A percentile compares a stretch with the other conserved stretches of the same genome.
phyloP scores from a whole-genome alignment of 768 basidiomycete species.

The Kwoniella sp. region DNA sequence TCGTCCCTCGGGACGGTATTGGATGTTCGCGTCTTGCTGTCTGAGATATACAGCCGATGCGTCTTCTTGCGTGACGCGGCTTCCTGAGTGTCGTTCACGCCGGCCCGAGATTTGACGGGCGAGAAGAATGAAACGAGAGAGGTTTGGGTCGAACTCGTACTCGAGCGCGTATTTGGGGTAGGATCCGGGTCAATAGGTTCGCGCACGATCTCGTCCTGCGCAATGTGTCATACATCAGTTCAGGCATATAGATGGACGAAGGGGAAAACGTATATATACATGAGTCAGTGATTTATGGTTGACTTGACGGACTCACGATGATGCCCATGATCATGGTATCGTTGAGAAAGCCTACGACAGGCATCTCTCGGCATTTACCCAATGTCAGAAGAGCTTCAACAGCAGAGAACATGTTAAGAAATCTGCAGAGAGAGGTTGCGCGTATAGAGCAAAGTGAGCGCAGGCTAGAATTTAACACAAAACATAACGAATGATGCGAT shows the following conservation, averaged over 20 bases:
- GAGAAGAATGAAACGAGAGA: constrained; percentile 38
- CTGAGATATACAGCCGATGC: constrained; percentile 53
- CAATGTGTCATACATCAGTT: too few species aligned
- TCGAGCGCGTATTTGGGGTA: not conserved
- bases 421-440: constrained; percentile 59
- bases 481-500: too few species aligned
- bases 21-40: constrained; percentile 55
- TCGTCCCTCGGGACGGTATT: constrained; percentile 50
- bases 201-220: constrained; percentile 55
- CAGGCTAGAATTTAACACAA: too few species aligned
- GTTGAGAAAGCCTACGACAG: constrained; percentile 75
- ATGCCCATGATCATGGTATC: constrained; percentile 69
- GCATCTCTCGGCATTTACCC: constrained; percentile 71
- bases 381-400: constrained; percentile 61
- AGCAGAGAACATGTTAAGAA: constrained; percentile 72
- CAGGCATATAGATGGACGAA: not conserved
- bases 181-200: constrained; percentile 31
- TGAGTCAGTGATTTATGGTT: too few species aligned
- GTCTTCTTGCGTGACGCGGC: constrained; percentile 17
- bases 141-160: constrained; percentile 30
- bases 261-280: not conserved
- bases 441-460: too few species aligned
- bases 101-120: constrained; percentile 26
- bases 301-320: constrained; percentile 63
- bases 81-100: not conserved